Evolutionary conservation across 1,284 basidiomycete genomes (phyloP).

Genomic region (Rhodotorula sp.): DNA sequence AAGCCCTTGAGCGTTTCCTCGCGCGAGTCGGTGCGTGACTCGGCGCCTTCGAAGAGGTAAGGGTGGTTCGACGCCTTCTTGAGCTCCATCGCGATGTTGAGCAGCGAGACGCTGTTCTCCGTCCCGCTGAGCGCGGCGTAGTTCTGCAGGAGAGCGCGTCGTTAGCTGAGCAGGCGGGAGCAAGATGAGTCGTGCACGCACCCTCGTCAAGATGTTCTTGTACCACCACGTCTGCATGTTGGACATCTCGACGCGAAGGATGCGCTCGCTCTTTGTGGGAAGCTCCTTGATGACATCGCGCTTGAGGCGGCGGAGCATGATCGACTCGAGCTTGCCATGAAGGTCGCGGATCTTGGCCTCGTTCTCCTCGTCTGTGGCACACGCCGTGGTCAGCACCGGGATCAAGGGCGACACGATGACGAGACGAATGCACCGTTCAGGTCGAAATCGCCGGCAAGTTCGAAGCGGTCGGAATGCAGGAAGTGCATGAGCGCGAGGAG

Average conservation of each 20-base stretch:
- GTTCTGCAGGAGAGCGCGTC: slow-evolving; percentile 59
- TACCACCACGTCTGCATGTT: slow-evolving; percentile 97
- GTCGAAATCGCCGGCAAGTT: slow-evolving; percentile 84
- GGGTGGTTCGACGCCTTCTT: slow-evolving; percentile 99
- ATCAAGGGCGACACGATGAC: slow-evolving; percentile 17
- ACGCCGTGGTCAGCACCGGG: slow-evolving; percentile 9
- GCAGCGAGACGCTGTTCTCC: slow-evolving; percentile 82
- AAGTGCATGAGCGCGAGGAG: slow-evolving; percentile 97
- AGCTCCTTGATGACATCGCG: slow-evolving; percentile 95
- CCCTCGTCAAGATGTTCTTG: slow-evolving; percentile 97
- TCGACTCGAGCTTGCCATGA: slow-evolving; percentile 85
- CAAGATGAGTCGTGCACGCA: slow-evolving; percentile 44
- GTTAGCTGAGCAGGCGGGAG: neutral
- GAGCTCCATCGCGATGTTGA: slow-evolving; percentile 94
- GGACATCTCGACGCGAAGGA: slow-evolving; percentile 96
- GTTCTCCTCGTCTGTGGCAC: slow-evolving; percentile 72
- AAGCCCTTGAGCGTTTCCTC: slow-evolving; percentile 65
- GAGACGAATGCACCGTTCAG: slow-evolving; percentile 55
- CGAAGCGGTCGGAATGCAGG: slow-evolving; percentile 96
- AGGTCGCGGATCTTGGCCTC: slow-evolving; percentile 92
- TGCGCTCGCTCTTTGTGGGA: slow-evolving; percentile 97
- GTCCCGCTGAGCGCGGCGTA: slow-evolving; percentile 82
- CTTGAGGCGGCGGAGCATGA: slow-evolving; percentile 95
- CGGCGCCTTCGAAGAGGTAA: slow-evolving; percentile 95
- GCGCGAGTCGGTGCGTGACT: slow-evolving; percentile 64